Percentiles rank a stretch among this genome's conserved stretches.
Evolutionary conservation across 2,329 filamentous ascomycete genomes (phyloP).

Genomic region (Fonsecaea erecta): DNA sequence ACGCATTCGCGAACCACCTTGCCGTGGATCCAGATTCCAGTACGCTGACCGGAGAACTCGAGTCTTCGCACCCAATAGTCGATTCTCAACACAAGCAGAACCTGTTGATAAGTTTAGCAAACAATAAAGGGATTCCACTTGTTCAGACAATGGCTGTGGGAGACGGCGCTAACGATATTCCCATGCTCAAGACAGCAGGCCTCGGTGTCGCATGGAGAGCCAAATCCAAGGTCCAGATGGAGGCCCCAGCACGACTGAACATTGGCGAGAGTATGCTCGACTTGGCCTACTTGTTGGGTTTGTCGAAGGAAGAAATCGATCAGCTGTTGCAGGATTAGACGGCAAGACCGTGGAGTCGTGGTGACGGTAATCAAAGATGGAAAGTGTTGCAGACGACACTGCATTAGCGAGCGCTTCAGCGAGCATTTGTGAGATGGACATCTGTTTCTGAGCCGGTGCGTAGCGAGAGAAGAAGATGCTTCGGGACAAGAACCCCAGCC

Average conservation of each 20-base stretch:
- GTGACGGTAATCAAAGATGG: neutral
- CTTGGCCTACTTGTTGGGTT: constrained; percentile 62
- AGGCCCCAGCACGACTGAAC: constrained; percentile 65
- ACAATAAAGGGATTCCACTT: constrained; percentile 58
- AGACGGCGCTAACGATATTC: constrained; percentile 68
- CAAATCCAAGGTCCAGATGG: constrained; percentile 66
- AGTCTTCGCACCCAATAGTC: constrained; percentile 60
- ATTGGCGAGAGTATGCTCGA: constrained; percentile 60
- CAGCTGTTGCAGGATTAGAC: constrained; percentile 45
- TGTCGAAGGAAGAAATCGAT: constrained; percentile 55
- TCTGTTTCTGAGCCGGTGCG: neutral
- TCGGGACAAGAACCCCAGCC: neutral
- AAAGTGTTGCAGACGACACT: neutral
- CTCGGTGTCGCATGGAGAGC: constrained; percentile 68
- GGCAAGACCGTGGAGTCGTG: neutral
- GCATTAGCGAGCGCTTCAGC: neutral
- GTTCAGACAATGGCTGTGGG: constrained; percentile 64
- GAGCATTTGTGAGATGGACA: neutral
- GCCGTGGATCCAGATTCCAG: constrained; percentile 53
- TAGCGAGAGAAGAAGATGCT: neutral
- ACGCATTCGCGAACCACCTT: constrained; percentile 81
- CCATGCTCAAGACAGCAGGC: constrained; percentile 67
- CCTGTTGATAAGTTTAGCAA: constrained; percentile 60
- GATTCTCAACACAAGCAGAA: constrained; percentile 63
- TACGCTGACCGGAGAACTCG: constrained; percentile 62